Conservation (phyloP, 2,329 filamentous ascomycete species). For the Mycogone perniciosa region DNA sequence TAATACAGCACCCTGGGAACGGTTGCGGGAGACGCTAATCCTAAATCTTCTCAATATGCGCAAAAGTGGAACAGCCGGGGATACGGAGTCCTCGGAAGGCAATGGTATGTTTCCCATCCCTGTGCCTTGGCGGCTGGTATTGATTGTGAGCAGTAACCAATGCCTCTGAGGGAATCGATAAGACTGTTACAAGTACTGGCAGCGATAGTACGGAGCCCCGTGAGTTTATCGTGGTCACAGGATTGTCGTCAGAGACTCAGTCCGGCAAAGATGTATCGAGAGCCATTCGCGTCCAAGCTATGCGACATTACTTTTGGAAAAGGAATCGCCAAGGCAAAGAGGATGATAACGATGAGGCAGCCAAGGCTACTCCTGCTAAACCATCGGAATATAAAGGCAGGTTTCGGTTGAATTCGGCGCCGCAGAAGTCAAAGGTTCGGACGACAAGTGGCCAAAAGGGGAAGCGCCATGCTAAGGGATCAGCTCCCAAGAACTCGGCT, state of each 20-base stretch:
- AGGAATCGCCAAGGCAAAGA: not conserved
- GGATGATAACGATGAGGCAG: not conserved
- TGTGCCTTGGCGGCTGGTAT: too few relatives aligned
- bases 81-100: too few relatives aligned
- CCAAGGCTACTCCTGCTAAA: not conserved
- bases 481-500: not conserved
- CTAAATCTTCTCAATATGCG: too few relatives aligned
- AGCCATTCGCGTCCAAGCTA: conserved; percentile 6
- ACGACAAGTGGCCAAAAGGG: not conserved
- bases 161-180: too few relatives aligned
- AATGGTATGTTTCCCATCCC: too few relatives aligned
- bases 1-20: too few relatives aligned
- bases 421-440: not conserved
- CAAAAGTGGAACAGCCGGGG: too few relatives aligned
- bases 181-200: too few relatives aligned
- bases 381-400: conserved; percentile 4
- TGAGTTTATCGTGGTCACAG: conserved; percentile 1
- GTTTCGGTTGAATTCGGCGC: conserved; percentile 3
- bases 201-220: not conserved
- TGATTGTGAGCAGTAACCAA: too few relatives aligned
- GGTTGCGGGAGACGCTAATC: too few relatives aligned
- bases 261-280: conserved; percentile 2
- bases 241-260: not conserved
- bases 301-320: conserved; percentile 8
- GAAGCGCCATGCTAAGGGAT: not conserved